Evolutionary conservation across 768 basidiomycete genomes (phyloP), one percentile per base, ranked within the genome.

Genomic region (Boletales sp.): DNA sequence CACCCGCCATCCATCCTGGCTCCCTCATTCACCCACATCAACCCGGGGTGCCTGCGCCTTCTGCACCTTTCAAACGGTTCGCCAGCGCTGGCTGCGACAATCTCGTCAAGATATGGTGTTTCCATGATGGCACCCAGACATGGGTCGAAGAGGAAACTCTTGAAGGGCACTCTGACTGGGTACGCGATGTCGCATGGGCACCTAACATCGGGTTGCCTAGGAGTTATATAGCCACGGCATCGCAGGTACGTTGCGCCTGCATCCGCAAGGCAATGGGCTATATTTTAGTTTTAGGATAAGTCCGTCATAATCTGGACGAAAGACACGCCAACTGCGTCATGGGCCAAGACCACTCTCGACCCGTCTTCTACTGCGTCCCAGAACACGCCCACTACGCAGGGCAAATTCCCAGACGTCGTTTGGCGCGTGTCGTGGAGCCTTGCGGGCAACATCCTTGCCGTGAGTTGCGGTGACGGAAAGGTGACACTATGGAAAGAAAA

Each of bases 351-450:
- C 2, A 75, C 82, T 9, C 80, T 95, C 32, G 89, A 94, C 60
- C 88, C 89, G 1, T 80, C 81, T 2, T 72, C 76, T 9, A 70
- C 78, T 7, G 63, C 69, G 13, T 72, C 75, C 4, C 72, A 76
- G 40, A 69, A 74, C 9, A 62, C 77, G 8, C 73, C 74, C 8
- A 69, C 65, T 39, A 73, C 68, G 65, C 70, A 81, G 14, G 89
- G 89, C 19, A 93, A 88, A 66, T 98, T 98, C 74, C 90, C 92
- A 2, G 95, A 98, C 65, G 92, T 94, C 5, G 94, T 97, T 21
- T 99, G 95, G 97, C 82, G 94, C n/a, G 93, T 97, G 31, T 92
- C 90, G 40, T 99, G 97, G 97, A 94, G 91, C 56, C 79, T 97
- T 21, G 91, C 94, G 1, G 95, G 95, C 15, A 98, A 97, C 64